Evolutionary conservation across 352 stramenopile species (phyloP).

Genomic region (Phytophthora hibernalis): DNA sequence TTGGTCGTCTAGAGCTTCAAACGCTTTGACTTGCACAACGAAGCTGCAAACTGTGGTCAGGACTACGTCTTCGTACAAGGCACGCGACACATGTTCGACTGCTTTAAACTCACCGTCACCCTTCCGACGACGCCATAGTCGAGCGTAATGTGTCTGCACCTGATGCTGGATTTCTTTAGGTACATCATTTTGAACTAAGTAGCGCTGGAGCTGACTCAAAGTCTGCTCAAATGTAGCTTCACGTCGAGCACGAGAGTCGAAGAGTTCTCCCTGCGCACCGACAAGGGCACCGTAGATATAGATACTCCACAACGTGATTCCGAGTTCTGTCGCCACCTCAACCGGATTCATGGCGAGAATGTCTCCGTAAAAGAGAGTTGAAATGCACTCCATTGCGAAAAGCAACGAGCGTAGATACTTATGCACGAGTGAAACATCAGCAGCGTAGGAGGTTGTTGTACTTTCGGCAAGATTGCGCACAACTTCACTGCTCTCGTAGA

Average conservation of each 20-base stretch:
- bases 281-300: slow-evolving; percentile 80
- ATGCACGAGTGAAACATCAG: slow-evolving; percentile 41
- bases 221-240: slow-evolving; percentile 75
- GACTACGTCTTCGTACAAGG: slow-evolving; percentile 69
- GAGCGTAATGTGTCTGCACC: slow-evolving; percentile 75
- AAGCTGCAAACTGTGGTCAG: slow-evolving; percentile 52
- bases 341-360: slow-evolving; percentile 72
- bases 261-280: slow-evolving; percentile 59
- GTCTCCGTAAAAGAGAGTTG: slow-evolving; percentile 76
- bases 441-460: background rate
- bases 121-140: slow-evolving; percentile 57
- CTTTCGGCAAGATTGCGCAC: slow-evolving; percentile 16
- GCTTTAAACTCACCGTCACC: slow-evolving; percentile 65
- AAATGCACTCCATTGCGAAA: slow-evolving; percentile 71
- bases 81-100: slow-evolving; percentile 52
- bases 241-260: slow-evolving; percentile 51
- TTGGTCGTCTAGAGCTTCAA: slow-evolving; percentile 61
- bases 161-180: slow-evolving; percentile 71
- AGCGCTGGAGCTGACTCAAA: slow-evolving; percentile 70
- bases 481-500: slow-evolving; percentile 28
- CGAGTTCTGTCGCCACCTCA: slow-evolving; percentile 62
- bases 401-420: slow-evolving; percentile 76
- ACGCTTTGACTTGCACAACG: slow-evolving; percentile 55
- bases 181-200: slow-evolving; percentile 72
- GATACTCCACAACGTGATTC: slow-evolving; percentile 64